These are phyloP conservation scores for Diplogelasinospora grovesii DNA, from an alignment of 495 filamentous ascomycete species.

Conservation along the genomic window DNA sequence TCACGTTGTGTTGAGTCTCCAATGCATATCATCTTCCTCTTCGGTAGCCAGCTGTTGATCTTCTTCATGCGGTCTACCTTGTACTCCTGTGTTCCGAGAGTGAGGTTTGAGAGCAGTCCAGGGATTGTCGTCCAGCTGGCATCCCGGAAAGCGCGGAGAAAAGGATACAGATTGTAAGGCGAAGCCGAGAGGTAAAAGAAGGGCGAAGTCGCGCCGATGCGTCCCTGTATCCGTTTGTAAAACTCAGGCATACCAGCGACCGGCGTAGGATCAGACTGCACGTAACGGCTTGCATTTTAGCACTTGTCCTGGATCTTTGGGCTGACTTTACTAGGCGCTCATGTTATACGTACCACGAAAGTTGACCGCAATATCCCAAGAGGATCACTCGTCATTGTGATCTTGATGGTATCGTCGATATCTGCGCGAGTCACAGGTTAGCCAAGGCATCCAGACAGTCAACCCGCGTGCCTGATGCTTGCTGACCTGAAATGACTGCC, in stretches of 20 bases:
- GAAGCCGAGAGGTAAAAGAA: slow-evolving; percentile 95
- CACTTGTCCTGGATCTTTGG: neutral
- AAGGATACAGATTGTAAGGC: slow-evolving; percentile 89
- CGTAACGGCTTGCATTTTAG: neutral
- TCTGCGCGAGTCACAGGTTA: slow-evolving; percentile 41
- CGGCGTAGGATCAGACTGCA: slow-evolving; percentile 49
- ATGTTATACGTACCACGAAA: slow-evolving; percentile 52
- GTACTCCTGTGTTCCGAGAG: slow-evolving; percentile 76
- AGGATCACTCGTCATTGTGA: slow-evolving; percentile 71
- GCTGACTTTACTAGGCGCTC: neutral
- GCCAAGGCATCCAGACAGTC: neutral
- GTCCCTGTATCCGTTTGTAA: slow-evolving; percentile 56
- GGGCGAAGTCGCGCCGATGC: slow-evolving; percentile 52
- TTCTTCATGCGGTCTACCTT: slow-evolving; percentile 76
- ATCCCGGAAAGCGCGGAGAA: slow-evolving; percentile 77
- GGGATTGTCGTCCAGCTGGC: slow-evolving; percentile 80
- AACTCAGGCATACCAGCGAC: slow-evolving; percentile 78
- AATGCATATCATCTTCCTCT: slow-evolving; percentile 71
- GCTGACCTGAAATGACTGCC: slow-evolving; percentile 76
- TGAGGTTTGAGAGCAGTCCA: slow-evolving; percentile 72
- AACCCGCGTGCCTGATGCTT: no score
- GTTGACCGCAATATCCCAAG: slow-evolving; percentile 77
- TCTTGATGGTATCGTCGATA: slow-evolving; percentile 94
- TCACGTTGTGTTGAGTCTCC: slow-evolving; percentile 91
- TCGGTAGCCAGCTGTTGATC: slow-evolving; percentile 68